phyloP scores from a whole-genome alignment of 2,329 filamentous ascomycete species.

The Neurospora sp. region DNA sequence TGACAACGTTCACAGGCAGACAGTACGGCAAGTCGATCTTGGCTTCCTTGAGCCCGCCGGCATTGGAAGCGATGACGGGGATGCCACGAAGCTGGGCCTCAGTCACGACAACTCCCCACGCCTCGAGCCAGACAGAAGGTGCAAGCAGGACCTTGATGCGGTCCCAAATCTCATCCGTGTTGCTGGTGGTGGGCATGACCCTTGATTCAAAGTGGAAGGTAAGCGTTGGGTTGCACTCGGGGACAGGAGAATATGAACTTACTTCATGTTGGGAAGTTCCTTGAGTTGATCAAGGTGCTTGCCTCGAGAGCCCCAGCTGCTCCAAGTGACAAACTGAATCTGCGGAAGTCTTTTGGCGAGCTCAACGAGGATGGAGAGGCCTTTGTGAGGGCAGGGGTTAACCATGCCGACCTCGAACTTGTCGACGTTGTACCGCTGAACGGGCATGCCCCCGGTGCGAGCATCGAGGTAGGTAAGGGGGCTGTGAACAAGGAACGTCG shows the following conservation, averaged over 20 bases:
- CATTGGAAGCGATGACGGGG: conserved; percentile 17
- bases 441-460: conserved; percentile 8
- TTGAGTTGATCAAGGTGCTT: conserved; percentile 8
- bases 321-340: conserved; percentile 17
- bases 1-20: conserved; percentile 16
- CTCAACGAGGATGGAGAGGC: conserved; percentile 13
- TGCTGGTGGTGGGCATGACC: conserved; percentile 11
- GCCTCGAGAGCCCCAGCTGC: conserved; percentile 15
- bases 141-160: conserved; percentile 17
- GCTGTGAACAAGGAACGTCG: conserved; percentile 16
- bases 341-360: conserved; percentile 14
- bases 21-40: conserved; percentile 16
- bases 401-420: conserved; percentile 17
- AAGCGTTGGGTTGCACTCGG: conserved; percentile 2
- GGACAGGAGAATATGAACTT: neutral
- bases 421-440: conserved; percentile 15
- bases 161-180: conserved; percentile 19
- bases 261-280: conserved; percentile 15
- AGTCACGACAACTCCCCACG: conserved; percentile 18
- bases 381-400: conserved; percentile 19
- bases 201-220: conserved; percentile 3
- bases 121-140: conserved; percentile 17
- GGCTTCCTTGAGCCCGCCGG: conserved; percentile 16
- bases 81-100: conserved; percentile 19
- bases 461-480: conserved; percentile 14